phyloP scores from a whole-genome alignment of 495 filamentous ascomycete species.

The Tuber borchii region DNA sequence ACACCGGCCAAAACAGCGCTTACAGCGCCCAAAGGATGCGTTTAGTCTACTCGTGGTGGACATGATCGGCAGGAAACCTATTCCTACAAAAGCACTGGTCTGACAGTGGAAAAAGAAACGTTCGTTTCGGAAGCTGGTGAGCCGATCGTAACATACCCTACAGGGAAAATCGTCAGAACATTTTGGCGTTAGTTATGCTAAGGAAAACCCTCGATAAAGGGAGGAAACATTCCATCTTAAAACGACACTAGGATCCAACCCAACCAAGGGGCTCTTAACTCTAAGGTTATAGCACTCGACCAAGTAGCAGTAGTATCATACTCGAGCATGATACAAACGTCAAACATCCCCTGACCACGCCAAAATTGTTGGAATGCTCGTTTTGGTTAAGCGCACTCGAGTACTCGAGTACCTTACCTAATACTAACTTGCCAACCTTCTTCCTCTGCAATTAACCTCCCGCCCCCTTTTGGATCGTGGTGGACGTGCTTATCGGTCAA shows the following conservation, averaged over 20 bases:
- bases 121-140: neutral
- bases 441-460: neutral
- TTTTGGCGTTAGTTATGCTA: neutral
- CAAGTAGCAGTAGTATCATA: too few relatives aligned
- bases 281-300: neutral
- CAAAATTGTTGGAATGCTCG: neutral
- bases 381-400: neutral
- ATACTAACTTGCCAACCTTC: neutral
- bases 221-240: neutral
- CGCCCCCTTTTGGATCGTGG: neutral
- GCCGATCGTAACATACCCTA: neutral
- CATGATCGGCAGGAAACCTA: neutral
- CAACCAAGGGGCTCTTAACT: neutral
- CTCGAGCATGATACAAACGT: neutral
- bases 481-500: neutral
- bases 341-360: neutral
- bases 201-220: neutral
- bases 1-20: neutral
- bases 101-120: neutral
- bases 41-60: too few relatives aligned
- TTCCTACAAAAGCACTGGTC: neutral
- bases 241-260: neutral
- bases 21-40: neutral
- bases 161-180: neutral
- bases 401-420: neutral